Evolutionary conservation across 768 basidiomycete species (phyloP), one percentile per base, ranked within the genome.

Genomic region (Termitomyces bulborhizus): DNA sequence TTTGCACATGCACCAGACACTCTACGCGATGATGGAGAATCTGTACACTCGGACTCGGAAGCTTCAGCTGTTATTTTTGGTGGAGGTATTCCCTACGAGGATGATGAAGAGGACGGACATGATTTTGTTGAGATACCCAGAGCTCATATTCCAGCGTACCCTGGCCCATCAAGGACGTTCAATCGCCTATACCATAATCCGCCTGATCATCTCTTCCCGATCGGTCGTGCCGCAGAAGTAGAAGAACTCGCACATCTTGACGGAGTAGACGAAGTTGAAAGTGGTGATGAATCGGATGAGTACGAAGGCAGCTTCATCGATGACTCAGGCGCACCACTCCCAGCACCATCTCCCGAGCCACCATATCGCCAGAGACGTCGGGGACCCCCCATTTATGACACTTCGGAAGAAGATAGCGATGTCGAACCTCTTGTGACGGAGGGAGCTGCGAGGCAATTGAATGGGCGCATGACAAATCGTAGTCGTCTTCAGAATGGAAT

Each of bases 241-340:
- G 61, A 44, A 31, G 50, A 43, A 9, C 41, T 42, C 41, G 61
- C 46, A 16, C 53, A 37, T 31, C 46, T 46, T 48, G 58, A 58
- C 51, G 65, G 57, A 59, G 45, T 39, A 15, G 26, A 51, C 46
- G 51, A 55, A n/a, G 50, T 46, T n/a, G 60, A 57, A 26, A 56
- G 47, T 32, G 67, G 59, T 3, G 65, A 65, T 4, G 72, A 61
- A 2, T 73, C 75, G 0, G 75, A 69, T 16, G 73, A 65, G 12
- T 82, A 81, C 48, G 79, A 79, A 56, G 72, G 74, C 58, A 81
- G 81, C 63, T 84, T 84, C 60, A 82, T 84, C 48, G 81, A 82
- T 41, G 82, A 83, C 42, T 70, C 59, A 26, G 71, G 71, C 16
- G 68, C 62, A 32, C 54, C 32, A 27, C 15, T 29, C 3, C 26